phyloP scores from a whole-genome alignment of 768 basidiomycete species.

The Mycena alexandri region DNA sequence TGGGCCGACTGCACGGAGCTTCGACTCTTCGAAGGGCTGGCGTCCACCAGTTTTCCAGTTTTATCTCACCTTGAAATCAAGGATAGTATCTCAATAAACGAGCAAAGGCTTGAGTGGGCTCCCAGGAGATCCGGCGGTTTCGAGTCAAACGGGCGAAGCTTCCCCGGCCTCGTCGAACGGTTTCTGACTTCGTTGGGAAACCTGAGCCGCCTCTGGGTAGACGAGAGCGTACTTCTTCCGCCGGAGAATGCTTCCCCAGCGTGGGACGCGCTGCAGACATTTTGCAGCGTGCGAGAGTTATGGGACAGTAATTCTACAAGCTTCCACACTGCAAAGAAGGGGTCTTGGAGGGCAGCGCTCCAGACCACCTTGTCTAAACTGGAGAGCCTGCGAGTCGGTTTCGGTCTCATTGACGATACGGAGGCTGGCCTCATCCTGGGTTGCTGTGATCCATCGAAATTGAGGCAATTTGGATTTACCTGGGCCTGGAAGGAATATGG shows the following conservation, averaged over 20 bases:
- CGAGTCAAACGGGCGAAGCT: slow-evolving; percentile 23
- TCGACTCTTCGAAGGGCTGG: no score
- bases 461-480: slow-evolving; percentile 23
- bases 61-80: slow-evolving; percentile 37
- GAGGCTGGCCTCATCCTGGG: slow-evolving; percentile 6
- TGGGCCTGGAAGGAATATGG: slow-evolving; percentile 17
- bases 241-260: background rate
- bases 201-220: slow-evolving; percentile 40
- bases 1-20: no score
- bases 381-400: slow-evolving; percentile 33
- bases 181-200: slow-evolving; percentile 34
- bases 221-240: slow-evolving; percentile 30
- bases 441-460: slow-evolving; percentile 23
- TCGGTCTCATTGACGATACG: slow-evolving; percentile 9
- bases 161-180: slow-evolving; percentile 34
- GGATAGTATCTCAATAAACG: slow-evolving; percentile 21
- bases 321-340: slow-evolving; percentile 14
- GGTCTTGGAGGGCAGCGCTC: slow-evolving; percentile 28
- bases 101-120: background rate
- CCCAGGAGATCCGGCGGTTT: background rate
- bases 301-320: slow-evolving; percentile 19
- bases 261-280: background rate
- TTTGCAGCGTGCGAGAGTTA: slow-evolving; percentile 23
- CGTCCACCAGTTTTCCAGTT: slow-evolving; percentile 18
- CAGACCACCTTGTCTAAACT: slow-evolving; percentile 22